Base-by-base conservation (phyloP, 352 stramenopile genomes). In the Globisporangium yorkense region DNA sequence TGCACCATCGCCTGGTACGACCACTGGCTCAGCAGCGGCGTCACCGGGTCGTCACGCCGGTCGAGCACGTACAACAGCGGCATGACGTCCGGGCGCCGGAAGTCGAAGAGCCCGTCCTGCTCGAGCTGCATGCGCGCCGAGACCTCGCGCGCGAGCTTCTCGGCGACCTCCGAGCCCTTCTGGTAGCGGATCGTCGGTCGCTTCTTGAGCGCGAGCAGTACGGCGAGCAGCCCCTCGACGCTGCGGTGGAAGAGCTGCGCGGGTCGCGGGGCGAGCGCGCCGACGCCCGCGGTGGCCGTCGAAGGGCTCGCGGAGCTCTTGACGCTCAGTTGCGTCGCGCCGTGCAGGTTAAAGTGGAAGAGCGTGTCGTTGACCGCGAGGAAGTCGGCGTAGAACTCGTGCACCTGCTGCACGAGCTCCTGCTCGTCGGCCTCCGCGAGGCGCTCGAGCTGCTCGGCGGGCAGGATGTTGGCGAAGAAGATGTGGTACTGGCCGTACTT, bases 341-440 rank as follows among this genome's bases (percentile, higher is more conserved):
- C 75, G 33, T 79, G 76, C 61, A 98, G 87, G 65, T 99, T 98
- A 53, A 99, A 87, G 48, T 97, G 97, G 68, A 98, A 97, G 41
- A 99, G 86, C 74, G 98, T 94, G 63, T 98, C 89, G 73, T 99
- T 99, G 48, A 99, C 90, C 12, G 97, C 93, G 51, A 98, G 75
- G 68, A 97, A 99, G 77, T 99, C 97, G 12, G 88, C 97, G 73
- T 99, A 99, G 68, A 98, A 99, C 76, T 99, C 98, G 67, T 99
- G 97, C 16, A 99, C 95, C 63, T 94, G 83, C 45, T 79, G 57
- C 45, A 99, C 92, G 45, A 97, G 68, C 64, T 99, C 96, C 46
- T 96, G 86, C 62, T 97, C 83, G 74, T 99, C 98, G 21, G 87
- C 86, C 55, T 98, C 89, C 0, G 97, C 97, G 50, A 99, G 73